Conservation (phyloP, 2,329 filamentous ascomycete genomes). For the Monilinia fructigena region DNA sequence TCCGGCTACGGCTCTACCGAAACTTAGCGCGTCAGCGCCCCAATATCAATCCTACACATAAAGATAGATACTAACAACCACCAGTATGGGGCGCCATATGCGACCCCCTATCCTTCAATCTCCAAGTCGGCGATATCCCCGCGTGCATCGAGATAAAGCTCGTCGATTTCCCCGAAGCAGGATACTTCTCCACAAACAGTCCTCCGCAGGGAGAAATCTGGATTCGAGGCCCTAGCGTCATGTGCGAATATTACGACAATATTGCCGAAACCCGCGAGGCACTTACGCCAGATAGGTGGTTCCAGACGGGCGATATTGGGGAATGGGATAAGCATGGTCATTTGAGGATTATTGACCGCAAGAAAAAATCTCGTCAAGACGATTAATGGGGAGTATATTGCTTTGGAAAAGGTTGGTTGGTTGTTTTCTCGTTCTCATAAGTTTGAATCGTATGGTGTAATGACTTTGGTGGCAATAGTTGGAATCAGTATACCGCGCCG, state of each 20-base stretch:
- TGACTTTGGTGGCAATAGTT: constrained; percentile 47
- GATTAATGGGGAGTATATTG: constrained; percentile 92
- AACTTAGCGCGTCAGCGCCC: constrained; percentile 59
- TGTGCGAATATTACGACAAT: constrained; percentile 75
- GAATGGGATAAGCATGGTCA: constrained; percentile 74
- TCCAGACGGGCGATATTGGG: constrained; percentile 87
- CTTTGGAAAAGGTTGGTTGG: constrained; percentile 68
- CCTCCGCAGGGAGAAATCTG: constrained; percentile 68
- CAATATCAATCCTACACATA: too few relatives aligned
- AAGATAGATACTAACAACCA: constrained; percentile 48
- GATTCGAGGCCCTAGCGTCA: constrained; percentile 77
- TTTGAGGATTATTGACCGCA: constrained; percentile 81
- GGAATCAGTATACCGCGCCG: constrained; percentile 83
- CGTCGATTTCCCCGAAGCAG: constrained; percentile 81
- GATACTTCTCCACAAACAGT: constrained; percentile 63
- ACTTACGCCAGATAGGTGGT: constrained; percentile 76
- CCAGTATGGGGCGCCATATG: constrained; percentile 73
- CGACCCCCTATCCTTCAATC: constrained; percentile 78
- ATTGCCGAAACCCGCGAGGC: constrained; percentile 67
- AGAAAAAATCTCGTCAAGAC: constrained; percentile 48
- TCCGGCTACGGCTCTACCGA: constrained; percentile 91
- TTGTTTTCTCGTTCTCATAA: constrained; percentile 23
- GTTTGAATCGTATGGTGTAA: background rate
- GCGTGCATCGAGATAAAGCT: constrained; percentile 82
- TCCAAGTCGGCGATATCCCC: constrained; percentile 71